Evolutionary conservation across 169 alveolate species (phyloP).

Genomic region (Cryptosporidium andersoni): DNA sequence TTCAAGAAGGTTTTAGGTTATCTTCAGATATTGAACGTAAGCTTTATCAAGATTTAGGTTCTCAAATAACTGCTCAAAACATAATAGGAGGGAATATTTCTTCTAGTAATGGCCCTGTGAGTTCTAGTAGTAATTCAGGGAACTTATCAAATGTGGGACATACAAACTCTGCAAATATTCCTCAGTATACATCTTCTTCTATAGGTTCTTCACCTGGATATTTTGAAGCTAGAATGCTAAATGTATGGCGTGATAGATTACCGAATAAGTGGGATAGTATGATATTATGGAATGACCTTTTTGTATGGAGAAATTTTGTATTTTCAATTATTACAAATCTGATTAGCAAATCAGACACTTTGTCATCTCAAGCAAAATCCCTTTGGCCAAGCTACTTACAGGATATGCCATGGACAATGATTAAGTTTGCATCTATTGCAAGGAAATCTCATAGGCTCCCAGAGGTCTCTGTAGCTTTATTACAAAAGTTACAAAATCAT

Average conservation of each 20-base stretch:
- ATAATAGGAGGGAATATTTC: not conserved
- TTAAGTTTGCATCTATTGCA: slow-evolving; percentile 78
- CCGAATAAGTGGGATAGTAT: slow-evolving; percentile 77
- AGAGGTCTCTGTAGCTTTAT: slow-evolving; percentile 75
- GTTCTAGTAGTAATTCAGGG: not conserved
- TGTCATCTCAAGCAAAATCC: slow-evolving; percentile 56
- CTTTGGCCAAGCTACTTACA: slow-evolving; percentile 75
- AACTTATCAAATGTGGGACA: slow-evolving; percentile 2
- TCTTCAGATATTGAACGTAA: slow-evolving; percentile 68
- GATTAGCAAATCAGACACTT: slow-evolving; percentile 51
- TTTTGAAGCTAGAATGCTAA: slow-evolving; percentile 70
- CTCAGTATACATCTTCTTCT: no score
- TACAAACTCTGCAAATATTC: not conserved
- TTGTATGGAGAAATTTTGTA: slow-evolving; percentile 77
- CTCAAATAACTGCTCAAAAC: slow-evolving; percentile 7
- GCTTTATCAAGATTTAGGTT: slow-evolving; percentile 29
- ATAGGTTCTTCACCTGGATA: slow-evolving; percentile 40
- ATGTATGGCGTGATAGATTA: slow-evolving; percentile 77
- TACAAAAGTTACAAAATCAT: slow-evolving; percentile 77
- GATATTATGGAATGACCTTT: slow-evolving; percentile 75
- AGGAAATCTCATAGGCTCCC: slow-evolving; percentile 79
- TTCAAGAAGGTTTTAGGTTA: slow-evolving; percentile 74
- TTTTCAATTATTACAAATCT: slow-evolving; percentile 71
- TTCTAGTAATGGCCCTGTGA: not conserved
- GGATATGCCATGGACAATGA: slow-evolving; percentile 80